A percentile compares a stretch with the other conserved stretches of the same genome.
These are phyloP conservation scores for Effrenium voratum DNA, from an alignment of 73 alveolate genomes.

Conservation along the genomic window DNA sequence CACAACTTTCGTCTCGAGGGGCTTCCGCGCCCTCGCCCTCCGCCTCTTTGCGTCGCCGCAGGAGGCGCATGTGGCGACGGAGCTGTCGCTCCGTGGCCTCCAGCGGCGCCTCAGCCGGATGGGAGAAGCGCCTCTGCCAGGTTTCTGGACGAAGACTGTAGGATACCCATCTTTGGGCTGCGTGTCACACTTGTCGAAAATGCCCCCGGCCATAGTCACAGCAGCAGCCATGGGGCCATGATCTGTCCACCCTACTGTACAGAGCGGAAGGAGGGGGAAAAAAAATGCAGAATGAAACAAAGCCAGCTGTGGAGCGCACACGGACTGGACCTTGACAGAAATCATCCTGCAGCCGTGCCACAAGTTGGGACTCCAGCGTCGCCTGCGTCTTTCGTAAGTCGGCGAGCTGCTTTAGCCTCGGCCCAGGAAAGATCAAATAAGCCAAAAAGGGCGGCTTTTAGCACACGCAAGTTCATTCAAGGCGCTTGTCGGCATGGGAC, in stretches of 20 bases:
- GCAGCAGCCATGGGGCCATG: no score
- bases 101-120: slow-evolving; percentile 21
- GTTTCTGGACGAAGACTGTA: neutral
- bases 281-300: no score
- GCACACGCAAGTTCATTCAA: neutral
- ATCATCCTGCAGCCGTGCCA: neutral
- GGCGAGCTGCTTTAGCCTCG: slow-evolving; percentile 39
- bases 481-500: slow-evolving; percentile 14
- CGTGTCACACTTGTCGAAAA: neutral
- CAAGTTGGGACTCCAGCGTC: slow-evolving; percentile 49
- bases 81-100: slow-evolving; percentile 70
- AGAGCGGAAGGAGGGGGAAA: no score
- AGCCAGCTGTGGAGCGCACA: neutral
- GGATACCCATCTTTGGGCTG: neutral
- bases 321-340: neutral
- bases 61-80: slow-evolving; percentile 59
- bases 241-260: no score
- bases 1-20: neutral
- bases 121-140: neutral
- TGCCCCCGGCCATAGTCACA: no score
- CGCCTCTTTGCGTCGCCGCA: slow-evolving; percentile 34
- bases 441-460: neutral
- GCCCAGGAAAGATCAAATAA: neutral
- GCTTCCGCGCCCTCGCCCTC: neutral
- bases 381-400: slow-evolving; percentile 53